Evolutionary conservation across 345 rosid genomes (phyloP), one percentile per base, ranked within the genome.

Genomic region (Eucalyptus curtisii): DNA sequence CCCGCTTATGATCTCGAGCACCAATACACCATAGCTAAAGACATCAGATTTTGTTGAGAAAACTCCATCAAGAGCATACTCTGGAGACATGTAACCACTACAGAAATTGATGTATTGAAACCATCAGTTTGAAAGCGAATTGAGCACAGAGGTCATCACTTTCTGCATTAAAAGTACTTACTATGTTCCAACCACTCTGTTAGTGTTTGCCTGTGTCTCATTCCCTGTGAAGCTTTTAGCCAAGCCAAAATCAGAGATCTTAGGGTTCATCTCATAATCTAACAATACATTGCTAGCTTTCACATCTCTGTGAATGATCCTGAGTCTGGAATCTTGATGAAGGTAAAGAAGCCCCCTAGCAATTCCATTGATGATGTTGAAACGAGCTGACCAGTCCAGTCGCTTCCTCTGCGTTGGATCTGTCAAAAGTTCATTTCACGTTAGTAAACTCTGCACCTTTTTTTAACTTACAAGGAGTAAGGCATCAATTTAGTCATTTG

Each of bases 61-160:
- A 20, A 87, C 48, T 4, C 92, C 94, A 59, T 92, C 93, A 57
- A 91, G 88, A 22, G 92, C 93, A 25, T 93, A 93, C 53, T 93
- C 94, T n/a, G 93, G 94, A 40, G 94, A 91, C 93, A 93, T 93
- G 88, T 93, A 93, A 19, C 94, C 94, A 44, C 94, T 93, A 81
- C 80, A 88, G 7, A 2, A 33, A 68, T 33, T 17, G 80, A 68
- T 68, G 4, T 17, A 68, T 68, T 68, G 44, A 33, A 33, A 19
- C 25, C 13, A 17, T 68, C 13, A 68, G 80, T 68, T 68, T 3
- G 20, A 0, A 33, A 68, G 80, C 7, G 7, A 68, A 68, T 33
- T 33, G 80, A 68, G 44, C 80, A 68, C 25, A 17, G 13, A 68
- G 80, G 25, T 27, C 68, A 68, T 68, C 44, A 33, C 44, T 52